Evolutionary conservation across 805 yeast species (phyloP).

Genomic region (Wickerhamiella nectarea): DNA sequence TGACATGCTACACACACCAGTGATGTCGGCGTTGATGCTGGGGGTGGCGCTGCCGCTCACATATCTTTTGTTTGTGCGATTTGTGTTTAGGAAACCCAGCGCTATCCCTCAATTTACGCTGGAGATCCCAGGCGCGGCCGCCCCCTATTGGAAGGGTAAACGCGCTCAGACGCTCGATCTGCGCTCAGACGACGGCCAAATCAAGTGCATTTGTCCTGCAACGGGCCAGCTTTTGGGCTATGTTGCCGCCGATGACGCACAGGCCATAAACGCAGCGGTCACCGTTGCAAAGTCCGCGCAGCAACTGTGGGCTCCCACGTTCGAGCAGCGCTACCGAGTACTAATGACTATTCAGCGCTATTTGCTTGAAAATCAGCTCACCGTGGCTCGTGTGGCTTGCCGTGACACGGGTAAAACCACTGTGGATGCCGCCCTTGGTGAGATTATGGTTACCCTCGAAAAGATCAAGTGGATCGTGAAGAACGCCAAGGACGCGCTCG

Average conservation of each 20-base stretch:
- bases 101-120: conserved; percentile 24
- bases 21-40: conserved; percentile 9
- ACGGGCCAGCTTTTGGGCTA: conserved; percentile 82
- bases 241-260: conserved; percentile 45
- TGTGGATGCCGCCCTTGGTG: conserved; percentile 84
- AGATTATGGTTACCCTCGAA: conserved; percentile 87
- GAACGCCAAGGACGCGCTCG: conserved; percentile 63
- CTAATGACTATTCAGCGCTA: conserved; percentile 57
- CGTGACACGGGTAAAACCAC: conserved; percentile 93
- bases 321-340: conserved; percentile 55
- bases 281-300: conserved; percentile 43
- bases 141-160: conserved; percentile 86
- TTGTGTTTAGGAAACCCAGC: conserved; percentile 7
- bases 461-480: conserved; percentile 80
- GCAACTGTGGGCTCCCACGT: conserved; percentile 33
- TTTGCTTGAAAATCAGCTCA: conserved; percentile 68
- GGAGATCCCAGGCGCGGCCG: conserved; percentile 60
- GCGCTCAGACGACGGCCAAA: conserved; percentile 41
- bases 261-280: conserved; percentile 59
- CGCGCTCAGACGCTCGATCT: conserved; percentile 53
- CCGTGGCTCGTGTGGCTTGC: conserved; percentile 83
- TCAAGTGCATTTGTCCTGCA: conserved; percentile 89
- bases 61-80: conserved; percentile 9
- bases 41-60: conserved; percentile 11
- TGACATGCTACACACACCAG: conserved; percentile 9